Evolutionary conservation across 306 rosid species (phyloP).

Genomic region (Trichosanthes truncata): DNA sequence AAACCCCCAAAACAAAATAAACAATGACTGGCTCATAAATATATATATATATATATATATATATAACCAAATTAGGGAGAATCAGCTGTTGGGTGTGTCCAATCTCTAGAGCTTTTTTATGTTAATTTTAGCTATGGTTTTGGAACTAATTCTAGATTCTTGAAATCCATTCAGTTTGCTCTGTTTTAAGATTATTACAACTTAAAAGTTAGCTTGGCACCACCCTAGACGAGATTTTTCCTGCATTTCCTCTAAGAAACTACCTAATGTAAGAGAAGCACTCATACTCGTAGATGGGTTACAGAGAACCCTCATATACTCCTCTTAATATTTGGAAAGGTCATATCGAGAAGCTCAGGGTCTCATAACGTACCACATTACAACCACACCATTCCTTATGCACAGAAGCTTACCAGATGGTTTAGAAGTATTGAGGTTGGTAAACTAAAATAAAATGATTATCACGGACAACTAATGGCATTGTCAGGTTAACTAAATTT

Average conservation of each 20-base stretch:
- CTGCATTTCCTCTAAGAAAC: background rate
- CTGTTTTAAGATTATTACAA: background rate
- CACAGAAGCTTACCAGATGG: background rate
- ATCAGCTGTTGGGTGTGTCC: background rate
- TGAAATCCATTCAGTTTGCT: background rate
- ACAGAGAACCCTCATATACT: background rate
- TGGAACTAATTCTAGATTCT: background rate
- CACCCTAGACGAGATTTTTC: background rate
- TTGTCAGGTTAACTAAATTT: background rate
- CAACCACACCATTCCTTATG: background rate
- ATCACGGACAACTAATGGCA: background rate
- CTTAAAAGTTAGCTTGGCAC: background rate
- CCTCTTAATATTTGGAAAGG: background rate
- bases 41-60: background rate
- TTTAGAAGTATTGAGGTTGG: background rate
- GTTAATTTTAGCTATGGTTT: background rate
- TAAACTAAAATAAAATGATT: background rate
- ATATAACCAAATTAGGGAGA: background rate
- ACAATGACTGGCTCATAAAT: background rate
- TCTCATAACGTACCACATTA: background rate
- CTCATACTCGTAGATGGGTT: background rate
- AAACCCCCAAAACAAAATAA: background rate
- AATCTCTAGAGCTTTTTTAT: background rate
- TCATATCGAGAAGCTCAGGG: background rate
- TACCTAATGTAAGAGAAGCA: background rate